phyloP scores from a whole-genome alignment of 345 rosid genomes.

The Sisymbrium altissimum region DNA sequence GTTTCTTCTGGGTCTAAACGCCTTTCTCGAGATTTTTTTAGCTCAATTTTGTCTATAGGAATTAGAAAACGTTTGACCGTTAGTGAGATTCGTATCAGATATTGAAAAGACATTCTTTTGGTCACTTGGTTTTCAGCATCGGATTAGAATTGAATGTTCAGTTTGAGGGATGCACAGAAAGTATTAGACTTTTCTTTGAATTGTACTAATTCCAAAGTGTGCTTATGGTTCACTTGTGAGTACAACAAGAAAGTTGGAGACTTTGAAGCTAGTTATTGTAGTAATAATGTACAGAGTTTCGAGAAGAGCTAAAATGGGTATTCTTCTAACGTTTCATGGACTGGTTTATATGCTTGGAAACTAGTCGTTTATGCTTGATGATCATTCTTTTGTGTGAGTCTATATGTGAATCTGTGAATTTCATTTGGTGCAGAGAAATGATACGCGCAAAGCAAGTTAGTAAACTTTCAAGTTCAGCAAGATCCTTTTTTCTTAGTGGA shows the following conservation, averaged over 20 bases:
- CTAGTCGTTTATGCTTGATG: neutral
- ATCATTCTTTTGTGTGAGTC: neutral
- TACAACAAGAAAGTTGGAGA: neutral
- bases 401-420: constrained; percentile 14
- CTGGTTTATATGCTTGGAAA: neutral
- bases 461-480: constrained; percentile 68
- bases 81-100: too few relatives aligned
- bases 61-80: too few relatives aligned
- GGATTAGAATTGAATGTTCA: too few relatives aligned
- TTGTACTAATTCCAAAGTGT: too few relatives aligned
- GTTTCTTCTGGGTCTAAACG: too few relatives aligned
- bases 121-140: too few relatives aligned
- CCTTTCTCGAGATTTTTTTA: too few relatives aligned
- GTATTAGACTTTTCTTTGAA: neutral
- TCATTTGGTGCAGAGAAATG: constrained; percentile 44
- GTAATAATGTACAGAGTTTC: neutral
- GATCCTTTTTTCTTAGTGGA: constrained; percentile 64
- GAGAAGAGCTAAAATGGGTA: neutral
- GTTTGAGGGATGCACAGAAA: neutral
- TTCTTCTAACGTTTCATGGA: neutral
- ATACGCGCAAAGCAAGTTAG: constrained; percentile 65
- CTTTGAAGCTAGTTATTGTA: constrained; percentile 16
- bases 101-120: too few relatives aligned
- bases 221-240: too few relatives aligned
- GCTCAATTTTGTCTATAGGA: too few relatives aligned